A percentile compares a stretch with the other conserved stretches of the same genome.
Evolutionary conservation across 352 stramenopile genomes (phyloP).

Genomic region (Globisporangium emineosum): DNA sequence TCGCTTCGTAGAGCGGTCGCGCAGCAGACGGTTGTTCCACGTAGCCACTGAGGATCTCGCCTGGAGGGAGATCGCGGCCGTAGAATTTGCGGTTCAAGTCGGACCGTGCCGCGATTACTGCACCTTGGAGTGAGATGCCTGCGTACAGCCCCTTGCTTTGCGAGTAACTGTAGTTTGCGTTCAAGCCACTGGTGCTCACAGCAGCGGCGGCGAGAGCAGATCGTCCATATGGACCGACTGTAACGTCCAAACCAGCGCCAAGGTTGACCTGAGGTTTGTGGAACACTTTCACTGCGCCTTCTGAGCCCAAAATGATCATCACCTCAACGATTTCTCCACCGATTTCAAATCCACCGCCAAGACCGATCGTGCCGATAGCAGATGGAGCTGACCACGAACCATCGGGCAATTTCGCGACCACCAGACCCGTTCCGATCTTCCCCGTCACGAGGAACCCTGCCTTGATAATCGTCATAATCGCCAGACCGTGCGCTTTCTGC

Average conservation of each 20-base stretch:
- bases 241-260: constrained; percentile 86
- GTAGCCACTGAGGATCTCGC: constrained; percentile 38
- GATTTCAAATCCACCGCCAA: constrained; percentile 80
- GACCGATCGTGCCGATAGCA: constrained; percentile 86
- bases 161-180: constrained; percentile 92
- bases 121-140: constrained; percentile 87
- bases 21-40: constrained; percentile 43
- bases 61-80: constrained; percentile 53
- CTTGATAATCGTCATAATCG: constrained; percentile 55
- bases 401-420: constrained; percentile 68
- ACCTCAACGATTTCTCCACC: constrained; percentile 90
- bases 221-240: constrained; percentile 80
- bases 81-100: constrained; percentile 93
- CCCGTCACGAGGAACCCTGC: constrained; percentile 54
- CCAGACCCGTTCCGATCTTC: constrained; percentile 68
- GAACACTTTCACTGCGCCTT: constrained; percentile 83
- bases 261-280: constrained; percentile 80
- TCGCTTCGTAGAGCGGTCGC: constrained; percentile 53
- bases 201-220: constrained; percentile 66
- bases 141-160: constrained; percentile 91
- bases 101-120: constrained; percentile 77
- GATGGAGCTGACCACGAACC: constrained; percentile 83
- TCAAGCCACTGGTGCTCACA: constrained; percentile 49
- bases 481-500: constrained; percentile 48
- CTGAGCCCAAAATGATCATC: constrained; percentile 89